These are phyloP conservation scores for Agapanthus africanus DNA, from an alignment of 106 monocot species.

Conservation along the genomic window DNA sequence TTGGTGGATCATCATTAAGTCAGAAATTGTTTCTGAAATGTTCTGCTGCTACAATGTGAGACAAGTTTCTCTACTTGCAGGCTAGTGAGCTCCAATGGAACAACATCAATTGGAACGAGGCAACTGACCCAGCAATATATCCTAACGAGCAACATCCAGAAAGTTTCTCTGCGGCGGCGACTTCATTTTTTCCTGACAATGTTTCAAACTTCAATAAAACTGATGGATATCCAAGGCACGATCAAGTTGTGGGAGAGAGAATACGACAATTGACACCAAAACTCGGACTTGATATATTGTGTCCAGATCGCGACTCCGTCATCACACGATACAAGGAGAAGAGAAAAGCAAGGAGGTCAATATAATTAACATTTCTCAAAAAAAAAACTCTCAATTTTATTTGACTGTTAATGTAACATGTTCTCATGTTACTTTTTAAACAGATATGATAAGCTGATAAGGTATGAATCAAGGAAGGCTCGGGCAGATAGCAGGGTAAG, in stretches of 20 bases:
- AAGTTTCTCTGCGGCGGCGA: background rate
- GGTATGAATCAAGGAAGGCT: conserved; percentile 53
- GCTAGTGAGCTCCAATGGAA: conserved; percentile 17
- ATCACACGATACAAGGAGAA: conserved; percentile 44
- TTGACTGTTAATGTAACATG: no score
- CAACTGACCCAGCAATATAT: background rate
- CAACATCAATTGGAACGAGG: conserved; percentile 13
- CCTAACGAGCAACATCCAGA: conserved; percentile 11
- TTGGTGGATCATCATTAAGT: no score
- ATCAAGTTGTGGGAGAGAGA: background rate
- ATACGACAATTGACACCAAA: conserved; percentile 2
- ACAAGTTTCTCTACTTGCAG: no score
- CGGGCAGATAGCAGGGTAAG: conserved; percentile 53
- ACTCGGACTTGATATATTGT: conserved; percentile 11
- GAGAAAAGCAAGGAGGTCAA: conserved; percentile 24
- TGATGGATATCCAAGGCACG: no score
- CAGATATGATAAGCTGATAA: conserved; percentile 55
- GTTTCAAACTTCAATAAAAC: background rate
- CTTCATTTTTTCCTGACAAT: conserved; percentile 2
- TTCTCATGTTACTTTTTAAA: no score
- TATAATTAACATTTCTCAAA: no score
- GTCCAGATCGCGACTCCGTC: conserved; percentile 22
- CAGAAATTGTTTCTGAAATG: no score
- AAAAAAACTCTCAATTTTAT: no score
- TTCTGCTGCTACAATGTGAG: no score